Evolutionary conservation across 2,329 filamentous ascomycete species (phyloP).

Genomic region (Apiospora hydei): DNA sequence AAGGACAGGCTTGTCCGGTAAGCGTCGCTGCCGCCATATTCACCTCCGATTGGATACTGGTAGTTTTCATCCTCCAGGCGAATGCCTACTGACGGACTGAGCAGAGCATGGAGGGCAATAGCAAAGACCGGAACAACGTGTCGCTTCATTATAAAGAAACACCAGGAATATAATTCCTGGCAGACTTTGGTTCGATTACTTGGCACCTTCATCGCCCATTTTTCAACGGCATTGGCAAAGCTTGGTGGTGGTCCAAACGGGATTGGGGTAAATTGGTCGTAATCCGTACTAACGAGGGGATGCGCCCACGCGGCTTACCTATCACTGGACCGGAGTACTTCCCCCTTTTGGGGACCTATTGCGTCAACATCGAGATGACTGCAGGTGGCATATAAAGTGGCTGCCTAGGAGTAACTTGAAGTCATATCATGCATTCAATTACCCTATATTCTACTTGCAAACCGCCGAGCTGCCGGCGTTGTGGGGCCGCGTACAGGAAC

Average conservation of each 20-base stretch:
- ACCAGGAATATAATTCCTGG: background rate
- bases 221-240: background rate
- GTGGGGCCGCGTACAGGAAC: background rate
- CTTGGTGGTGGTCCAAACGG: background rate
- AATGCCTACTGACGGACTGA: background rate
- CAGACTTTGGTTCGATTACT: background rate
- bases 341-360: background rate
- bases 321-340: background rate
- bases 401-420: background rate
- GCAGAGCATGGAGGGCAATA: background rate
- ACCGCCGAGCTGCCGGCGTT: too few relatives aligned
- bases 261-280: background rate
- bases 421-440: background rate
- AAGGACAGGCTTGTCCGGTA: background rate
- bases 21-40: background rate
- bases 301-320: background rate
- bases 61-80: background rate
- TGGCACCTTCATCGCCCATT: background rate
- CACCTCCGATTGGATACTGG: background rate
- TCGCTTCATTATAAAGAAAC: background rate
- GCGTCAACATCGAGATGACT: background rate
- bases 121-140: background rate
- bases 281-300: background rate
- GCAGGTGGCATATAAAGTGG: background rate
- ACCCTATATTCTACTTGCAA: too few relatives aligned